These are phyloP conservation scores for Inga oerstediana DNA, from an alignment of 306 rosid genomes.

Conservation along the genomic window DNA sequence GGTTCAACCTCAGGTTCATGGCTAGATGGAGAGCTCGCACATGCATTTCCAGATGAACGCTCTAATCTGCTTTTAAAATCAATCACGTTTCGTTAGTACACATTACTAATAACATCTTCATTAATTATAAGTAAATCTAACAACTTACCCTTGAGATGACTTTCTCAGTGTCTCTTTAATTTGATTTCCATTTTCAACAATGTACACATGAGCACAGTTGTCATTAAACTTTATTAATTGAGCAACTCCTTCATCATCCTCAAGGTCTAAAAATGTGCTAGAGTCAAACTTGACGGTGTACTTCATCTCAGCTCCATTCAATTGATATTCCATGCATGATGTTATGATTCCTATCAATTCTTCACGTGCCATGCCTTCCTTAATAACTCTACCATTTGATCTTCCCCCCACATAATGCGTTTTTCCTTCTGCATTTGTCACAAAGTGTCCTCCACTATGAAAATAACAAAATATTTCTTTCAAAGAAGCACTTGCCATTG, in stretches of 20 bases:
- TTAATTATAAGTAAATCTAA: not conserved
- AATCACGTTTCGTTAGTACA: not conserved
- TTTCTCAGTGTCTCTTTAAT: not conserved
- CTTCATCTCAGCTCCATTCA: not conserved
- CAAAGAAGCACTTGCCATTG: not conserved
- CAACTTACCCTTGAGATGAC: not conserved
- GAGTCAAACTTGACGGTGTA: not conserved
- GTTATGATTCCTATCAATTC: not conserved
- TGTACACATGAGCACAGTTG: not conserved
- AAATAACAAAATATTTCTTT: not conserved
- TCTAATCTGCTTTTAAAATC: too few species aligned
- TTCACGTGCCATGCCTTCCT: not conserved
- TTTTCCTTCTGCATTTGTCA: not conserved
- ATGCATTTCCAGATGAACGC: not conserved
- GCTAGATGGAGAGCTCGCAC: not conserved
- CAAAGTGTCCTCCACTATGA: not conserved
- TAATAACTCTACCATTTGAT: not conserved
- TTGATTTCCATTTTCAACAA: not conserved
- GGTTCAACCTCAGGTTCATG: too few species aligned
- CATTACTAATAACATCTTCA: not conserved
- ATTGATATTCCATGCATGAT: not conserved
- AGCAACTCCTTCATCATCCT: not conserved
- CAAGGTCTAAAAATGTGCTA: not conserved
- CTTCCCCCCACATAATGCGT: not conserved
- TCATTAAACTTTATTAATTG: not conserved